Conservation (phyloP, 352 stramenopile genomes). For the Bremia lactucae region DNA sequence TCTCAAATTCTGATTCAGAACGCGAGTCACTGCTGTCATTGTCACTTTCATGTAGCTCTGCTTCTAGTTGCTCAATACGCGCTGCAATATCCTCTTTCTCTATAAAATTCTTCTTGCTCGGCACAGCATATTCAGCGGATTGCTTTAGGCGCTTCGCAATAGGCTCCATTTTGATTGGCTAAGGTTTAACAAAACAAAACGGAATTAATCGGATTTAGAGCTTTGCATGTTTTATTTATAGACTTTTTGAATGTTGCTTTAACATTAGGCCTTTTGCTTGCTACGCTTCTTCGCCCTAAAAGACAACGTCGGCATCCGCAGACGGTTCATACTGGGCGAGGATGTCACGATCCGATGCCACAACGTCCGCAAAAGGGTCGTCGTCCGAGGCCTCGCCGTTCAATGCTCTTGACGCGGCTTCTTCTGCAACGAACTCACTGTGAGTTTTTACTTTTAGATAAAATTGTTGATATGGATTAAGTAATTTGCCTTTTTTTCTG, state of each 20-base stretch:
- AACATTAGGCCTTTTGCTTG: not conserved
- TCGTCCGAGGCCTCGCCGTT: slow-evolving; percentile 19
- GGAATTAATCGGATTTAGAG: too few species aligned
- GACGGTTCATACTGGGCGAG: slow-evolving; percentile 69
- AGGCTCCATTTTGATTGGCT: too few species aligned
- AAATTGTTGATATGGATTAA: not conserved
- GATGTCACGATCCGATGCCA: slow-evolving; percentile 66
- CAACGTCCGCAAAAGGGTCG: slow-evolving; percentile 62
- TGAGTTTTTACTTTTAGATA: not conserved
- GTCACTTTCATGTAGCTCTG: slow-evolving; percentile 38
- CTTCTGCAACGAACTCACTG: slow-evolving; percentile 4
- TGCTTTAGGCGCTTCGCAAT: slow-evolving; percentile 78
- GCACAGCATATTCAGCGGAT: slow-evolving; percentile 52
- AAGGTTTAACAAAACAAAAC: too few species aligned
- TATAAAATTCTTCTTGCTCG: slow-evolving; percentile 4
- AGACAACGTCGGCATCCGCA: slow-evolving; percentile 69
- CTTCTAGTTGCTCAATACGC: slow-evolving; percentile 58
- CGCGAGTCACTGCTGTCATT: slow-evolving; percentile 21
- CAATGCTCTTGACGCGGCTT: slow-evolving; percentile 5
- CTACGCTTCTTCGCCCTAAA: too few species aligned
- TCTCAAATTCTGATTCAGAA: slow-evolving; percentile 9
- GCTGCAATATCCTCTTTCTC: slow-evolving; percentile 48
- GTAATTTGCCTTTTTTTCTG: slow-evolving; percentile 39
- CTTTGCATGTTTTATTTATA: too few species aligned
- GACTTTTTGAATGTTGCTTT: too few species aligned